phyloP scores from a whole-genome alignment of 805 yeast species.

The Candida broadrunensis region DNA sequence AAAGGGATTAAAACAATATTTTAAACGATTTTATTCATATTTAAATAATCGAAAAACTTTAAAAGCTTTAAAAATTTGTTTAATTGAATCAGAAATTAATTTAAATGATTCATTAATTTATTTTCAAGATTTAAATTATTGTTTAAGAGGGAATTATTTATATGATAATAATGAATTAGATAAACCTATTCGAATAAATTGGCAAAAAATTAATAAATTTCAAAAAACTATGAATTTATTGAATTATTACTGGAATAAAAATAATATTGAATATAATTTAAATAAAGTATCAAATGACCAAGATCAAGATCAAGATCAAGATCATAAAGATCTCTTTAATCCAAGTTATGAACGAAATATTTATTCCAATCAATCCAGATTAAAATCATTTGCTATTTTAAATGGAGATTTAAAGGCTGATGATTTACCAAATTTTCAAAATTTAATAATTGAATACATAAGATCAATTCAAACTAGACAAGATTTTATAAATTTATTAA shows the following conservation, averaged over 20 bases:
- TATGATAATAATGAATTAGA: neutral
- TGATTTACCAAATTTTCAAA: conserved; percentile 32
- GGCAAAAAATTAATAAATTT: conserved; percentile 1
- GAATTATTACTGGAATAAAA: neutral
- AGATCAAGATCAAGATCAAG: too few relatives aligned
- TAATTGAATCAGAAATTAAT: conserved; percentile 30
- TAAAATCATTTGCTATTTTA: conserved; percentile 20
- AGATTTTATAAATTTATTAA: conserved; percentile 5
- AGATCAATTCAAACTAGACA: conserved; percentile 5
- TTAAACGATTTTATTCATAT: conserved; percentile 36
- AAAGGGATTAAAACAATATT: conserved; percentile 29
- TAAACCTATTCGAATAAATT: neutral
- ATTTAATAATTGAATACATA: conserved; percentile 15
- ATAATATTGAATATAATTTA: conserved; percentile 1
- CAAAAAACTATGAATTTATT: neutral
- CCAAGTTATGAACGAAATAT: conserved; percentile 27
- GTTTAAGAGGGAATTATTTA: neutral
- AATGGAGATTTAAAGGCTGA: conserved; percentile 21
- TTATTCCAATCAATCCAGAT: conserved; percentile 16
- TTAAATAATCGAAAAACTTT: conserved; percentile 25
- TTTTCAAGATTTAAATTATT: conserved; percentile 16
- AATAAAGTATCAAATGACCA: neutral
- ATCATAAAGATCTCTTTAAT: conserved; percentile 9
- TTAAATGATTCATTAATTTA: conserved; percentile 20
- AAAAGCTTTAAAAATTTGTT: conserved; percentile 21